Base-by-base conservation (phyloP, 164 flowering plant species). In the Platanus orientalis region DNA sequence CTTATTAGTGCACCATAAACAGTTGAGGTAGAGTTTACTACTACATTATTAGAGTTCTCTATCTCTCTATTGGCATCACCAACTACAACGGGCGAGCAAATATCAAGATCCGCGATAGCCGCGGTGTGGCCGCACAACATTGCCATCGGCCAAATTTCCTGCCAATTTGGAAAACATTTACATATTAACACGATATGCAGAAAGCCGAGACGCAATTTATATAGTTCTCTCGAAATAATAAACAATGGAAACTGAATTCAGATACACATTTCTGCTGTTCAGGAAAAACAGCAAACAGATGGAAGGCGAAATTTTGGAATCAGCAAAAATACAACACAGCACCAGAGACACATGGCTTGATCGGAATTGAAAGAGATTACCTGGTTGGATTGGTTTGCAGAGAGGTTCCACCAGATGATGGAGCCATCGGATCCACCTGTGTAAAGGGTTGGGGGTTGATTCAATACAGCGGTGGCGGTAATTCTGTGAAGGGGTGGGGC, bases 341-440 rank as follows among this genome's bases (percentile, higher is more conserved):
- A 54, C 17, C 1, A 1, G 16, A 2, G 58, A 25, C 13, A 19
- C n/a, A 19, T 21, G 36, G 5, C 12, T 25, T 26, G 25, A 45
- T 26, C 1, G 21, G 28, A 27, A 17, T 10, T 21, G 17, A 34
- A 69, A 57, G 16, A 48, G 21, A n/a, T 47, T 65, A 81, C 88
- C 83, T 62, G 58, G 45, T 75, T 45, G 64, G 79, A 68, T 47
- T 53, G 66, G 44, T 73, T 48, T 60, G 53, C 54, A 60, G 87
- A 70, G 66, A 89, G 61, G 61, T 69, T 76, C 97, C 97, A 92
- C 83, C 91, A 88, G 83, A 92, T 54, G 79, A 92, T 84, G 78
- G 97, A 89, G 80, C 99, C 99, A 85, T 92, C 94, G 68, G 92
- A 82, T 67, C 91, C 97, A 64, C 97, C 99, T 52, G 99, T 95